phyloP scores from a whole-genome alignment of 768 basidiomycete species.

The Trametes coccinea region DNA sequence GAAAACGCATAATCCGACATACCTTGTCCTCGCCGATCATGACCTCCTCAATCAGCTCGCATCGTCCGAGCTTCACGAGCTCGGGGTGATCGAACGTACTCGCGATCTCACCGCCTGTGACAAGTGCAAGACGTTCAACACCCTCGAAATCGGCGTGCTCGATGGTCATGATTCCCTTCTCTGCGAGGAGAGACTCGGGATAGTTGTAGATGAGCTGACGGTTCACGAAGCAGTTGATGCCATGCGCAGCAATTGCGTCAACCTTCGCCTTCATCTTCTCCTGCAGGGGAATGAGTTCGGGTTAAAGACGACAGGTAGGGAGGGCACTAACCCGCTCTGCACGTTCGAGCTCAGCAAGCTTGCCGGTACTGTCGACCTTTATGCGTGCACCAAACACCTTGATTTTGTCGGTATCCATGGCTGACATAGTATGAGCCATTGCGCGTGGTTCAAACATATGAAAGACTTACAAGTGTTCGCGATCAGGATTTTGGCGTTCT shows the following conservation, averaged over 20 bases:
- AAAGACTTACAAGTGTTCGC: conserved; percentile 88
- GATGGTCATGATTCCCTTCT: conserved; percentile 93
- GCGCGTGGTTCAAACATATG: background rate
- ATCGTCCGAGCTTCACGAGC: conserved; percentile 87
- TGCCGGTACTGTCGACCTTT: conserved; percentile 94
- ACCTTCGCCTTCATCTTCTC: conserved; percentile 99
- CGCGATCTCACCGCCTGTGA: conserved; percentile 97
- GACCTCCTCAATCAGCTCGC: conserved; percentile 96
- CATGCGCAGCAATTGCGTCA: conserved; percentile 88
- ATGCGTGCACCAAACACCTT: conserved; percentile 98
- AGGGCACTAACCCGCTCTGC: conserved; percentile 72
- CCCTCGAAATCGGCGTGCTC: conserved; percentile 99
- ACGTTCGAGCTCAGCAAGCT: conserved; percentile 96
- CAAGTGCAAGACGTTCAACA: conserved; percentile 91
- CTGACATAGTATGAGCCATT: conserved; percentile 40
- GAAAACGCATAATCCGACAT: conserved; percentile 12
- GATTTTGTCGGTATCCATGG: conserved; percentile 99
- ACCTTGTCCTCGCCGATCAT: conserved; percentile 99
- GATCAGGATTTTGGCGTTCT: conserved; percentile 94
- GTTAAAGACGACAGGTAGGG: background rate
- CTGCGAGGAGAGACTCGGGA: conserved; percentile 92
- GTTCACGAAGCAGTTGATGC: conserved; percentile 97
- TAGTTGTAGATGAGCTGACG: conserved; percentile 99
- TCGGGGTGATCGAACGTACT: conserved; percentile 94
- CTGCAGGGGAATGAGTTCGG: conserved; percentile 40